Conservation (phyloP, 139 green algal species). For the Chlamydomonas schloesseri region DNA sequence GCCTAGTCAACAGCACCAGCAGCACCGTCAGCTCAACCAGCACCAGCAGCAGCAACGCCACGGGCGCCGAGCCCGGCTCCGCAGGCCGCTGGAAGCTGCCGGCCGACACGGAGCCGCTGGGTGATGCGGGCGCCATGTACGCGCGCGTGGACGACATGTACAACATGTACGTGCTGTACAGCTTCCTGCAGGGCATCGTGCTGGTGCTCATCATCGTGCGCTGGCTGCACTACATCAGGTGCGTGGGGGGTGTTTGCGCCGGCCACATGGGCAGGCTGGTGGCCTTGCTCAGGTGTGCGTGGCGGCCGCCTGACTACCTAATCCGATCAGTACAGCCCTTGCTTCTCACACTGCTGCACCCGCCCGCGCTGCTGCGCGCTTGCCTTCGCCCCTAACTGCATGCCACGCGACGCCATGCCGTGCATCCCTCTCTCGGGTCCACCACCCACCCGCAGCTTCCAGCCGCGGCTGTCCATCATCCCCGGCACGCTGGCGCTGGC, state of each 20-base stretch:
- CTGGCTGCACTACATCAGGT: neutral
- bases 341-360: too few relatives aligned
- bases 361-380: too few relatives aligned
- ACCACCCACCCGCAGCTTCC: too few relatives aligned
- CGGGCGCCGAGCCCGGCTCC: conserved; percentile 25
- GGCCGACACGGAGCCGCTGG: conserved; percentile 1
- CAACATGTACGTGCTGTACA: conserved; percentile 33
- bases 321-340: too few relatives aligned
- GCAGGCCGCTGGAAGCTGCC: conserved; percentile 38
- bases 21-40: neutral
- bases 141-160: conserved; percentile 25
- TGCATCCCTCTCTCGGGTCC: too few relatives aligned
- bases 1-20: neutral
- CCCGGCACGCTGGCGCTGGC: conserved; percentile 11
- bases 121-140: conserved; percentile 18
- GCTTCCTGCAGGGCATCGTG: neutral
- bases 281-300: too few relatives aligned
- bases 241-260: too few relatives aligned
- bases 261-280: too few relatives aligned
- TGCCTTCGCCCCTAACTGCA: too few relatives aligned
- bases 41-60: neutral
- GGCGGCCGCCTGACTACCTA: too few relatives aligned
- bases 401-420: too few relatives aligned
- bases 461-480: conserved; percentile 19
- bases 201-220: neutral